Percentiles rank a stretch among this genome's conserved stretches.
Conservation (phyloP, 495 filamentous ascomycete species). For the Penicillium steckii region DNA sequence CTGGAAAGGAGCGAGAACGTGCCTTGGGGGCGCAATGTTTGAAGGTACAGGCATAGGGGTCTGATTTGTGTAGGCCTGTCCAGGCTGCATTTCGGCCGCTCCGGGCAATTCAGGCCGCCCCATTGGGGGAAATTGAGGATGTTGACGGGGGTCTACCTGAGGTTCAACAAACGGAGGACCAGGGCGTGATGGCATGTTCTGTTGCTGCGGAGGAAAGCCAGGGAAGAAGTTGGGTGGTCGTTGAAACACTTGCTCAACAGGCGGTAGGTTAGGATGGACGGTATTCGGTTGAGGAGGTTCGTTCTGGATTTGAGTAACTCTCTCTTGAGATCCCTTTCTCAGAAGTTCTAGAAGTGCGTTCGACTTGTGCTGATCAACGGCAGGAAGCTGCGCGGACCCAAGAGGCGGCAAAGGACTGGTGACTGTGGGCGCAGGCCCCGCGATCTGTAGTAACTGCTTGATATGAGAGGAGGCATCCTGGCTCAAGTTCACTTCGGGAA, state of each 20-base stretch:
- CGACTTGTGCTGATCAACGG: slow-evolving; percentile 36
- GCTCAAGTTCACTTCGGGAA: slow-evolving; percentile 36
- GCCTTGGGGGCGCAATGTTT: slow-evolving; percentile 12
- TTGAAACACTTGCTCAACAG: slow-evolving; percentile 46
- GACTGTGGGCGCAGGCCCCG: slow-evolving; percentile 27
- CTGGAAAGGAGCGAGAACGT: slow-evolving; percentile 49
- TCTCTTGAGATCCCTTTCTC: slow-evolving; percentile 43
- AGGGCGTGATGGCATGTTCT: slow-evolving; percentile 11
- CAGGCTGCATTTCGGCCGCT: slow-evolving; percentile 12
- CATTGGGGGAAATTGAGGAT: slow-evolving; percentile 7
- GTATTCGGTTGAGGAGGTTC: slow-evolving; percentile 37
- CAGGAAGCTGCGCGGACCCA: slow-evolving; percentile 3
- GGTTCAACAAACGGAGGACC: slow-evolving; percentile 7
- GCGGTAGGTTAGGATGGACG: not conserved
- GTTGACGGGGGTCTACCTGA: slow-evolving; percentile 4
- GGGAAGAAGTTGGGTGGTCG: slow-evolving; percentile 38
- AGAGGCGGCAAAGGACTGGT: slow-evolving; percentile 2
- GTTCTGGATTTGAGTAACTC: slow-evolving; percentile 27
- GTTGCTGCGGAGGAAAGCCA: slow-evolving; percentile 35
- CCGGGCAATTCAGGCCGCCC: slow-evolving; percentile 13
- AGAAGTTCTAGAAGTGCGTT: slow-evolving; percentile 61
- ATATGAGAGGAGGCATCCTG: slow-evolving; percentile 61
- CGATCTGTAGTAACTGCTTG: slow-evolving; percentile 63
- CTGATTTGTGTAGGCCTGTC: slow-evolving; percentile 13
- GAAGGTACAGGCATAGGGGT: slow-evolving; percentile 12